These are phyloP conservation scores for Vickermania ingenoplastis DNA, from an alignment of 208 protist species.

Conservation along the genomic window DNA sequence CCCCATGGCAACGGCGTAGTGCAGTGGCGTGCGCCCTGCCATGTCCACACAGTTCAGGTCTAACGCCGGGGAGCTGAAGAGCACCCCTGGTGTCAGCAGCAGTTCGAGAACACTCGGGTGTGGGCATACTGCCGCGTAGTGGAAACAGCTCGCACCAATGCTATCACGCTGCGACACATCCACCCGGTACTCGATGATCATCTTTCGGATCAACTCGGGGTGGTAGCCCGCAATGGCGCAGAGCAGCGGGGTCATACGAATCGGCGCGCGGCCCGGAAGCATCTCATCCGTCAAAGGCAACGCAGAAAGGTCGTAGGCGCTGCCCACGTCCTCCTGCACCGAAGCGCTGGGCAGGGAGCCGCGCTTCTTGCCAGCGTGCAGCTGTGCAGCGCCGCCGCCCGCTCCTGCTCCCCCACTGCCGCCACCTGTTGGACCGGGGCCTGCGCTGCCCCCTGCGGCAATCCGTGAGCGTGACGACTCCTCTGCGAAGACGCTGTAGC, in stretches of 20 bases:
- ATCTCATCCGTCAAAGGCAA: neutral
- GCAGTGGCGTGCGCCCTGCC: slow-evolving; percentile 64
- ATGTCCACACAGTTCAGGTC: slow-evolving; percentile 76
- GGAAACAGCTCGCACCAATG: slow-evolving; percentile 62
- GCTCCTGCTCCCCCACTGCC: too few species aligned
- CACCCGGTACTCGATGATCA: slow-evolving; percentile 56
- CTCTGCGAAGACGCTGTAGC: slow-evolving; percentile 32
- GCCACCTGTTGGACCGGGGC: neutral
- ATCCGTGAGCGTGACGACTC: neutral
- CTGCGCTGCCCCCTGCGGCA: neutral
- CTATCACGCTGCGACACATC: slow-evolving; percentile 67
- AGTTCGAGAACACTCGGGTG: slow-evolving; percentile 44
- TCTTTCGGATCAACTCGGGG: slow-evolving; percentile 68
- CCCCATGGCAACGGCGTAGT: slow-evolving; percentile 65
- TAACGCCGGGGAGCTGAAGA: slow-evolving; percentile 11
- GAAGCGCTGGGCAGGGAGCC: neutral
- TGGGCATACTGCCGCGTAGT: slow-evolving; percentile 40
- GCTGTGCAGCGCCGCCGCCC: neutral
- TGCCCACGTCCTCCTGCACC: neutral
- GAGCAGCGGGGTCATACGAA: slow-evolving; percentile 60
- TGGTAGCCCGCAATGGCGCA: slow-evolving; percentile 70
- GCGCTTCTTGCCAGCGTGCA: neutral
- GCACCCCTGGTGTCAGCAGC: slow-evolving; percentile 24
- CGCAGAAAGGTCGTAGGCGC: neutral
- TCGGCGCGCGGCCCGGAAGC: slow-evolving; percentile 19